Percentiles rank a stretch among this genome's conserved stretches.
Evolutionary conservation across 1,139 yeast genomes (phyloP).

Genomic region (Suhomyces maxii): DNA sequence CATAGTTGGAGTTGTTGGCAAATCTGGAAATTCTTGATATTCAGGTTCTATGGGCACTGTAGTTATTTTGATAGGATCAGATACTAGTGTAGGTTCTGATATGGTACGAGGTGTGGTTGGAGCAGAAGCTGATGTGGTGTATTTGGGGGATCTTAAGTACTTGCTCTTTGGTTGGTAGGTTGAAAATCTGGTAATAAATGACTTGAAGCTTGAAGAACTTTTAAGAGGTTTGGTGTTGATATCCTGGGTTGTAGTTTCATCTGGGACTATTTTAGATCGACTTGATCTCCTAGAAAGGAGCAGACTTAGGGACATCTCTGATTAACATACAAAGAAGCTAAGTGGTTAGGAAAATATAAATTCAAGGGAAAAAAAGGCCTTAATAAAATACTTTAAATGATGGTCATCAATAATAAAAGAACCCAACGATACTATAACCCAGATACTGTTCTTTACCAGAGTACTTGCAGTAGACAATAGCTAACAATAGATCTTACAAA

Average conservation of each 20-base stretch:
- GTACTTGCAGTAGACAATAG: neutral
- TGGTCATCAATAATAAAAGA: neutral
- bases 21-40: neutral
- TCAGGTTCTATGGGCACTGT: neutral
- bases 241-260: neutral
- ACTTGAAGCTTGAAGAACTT: constrained; percentile 2
- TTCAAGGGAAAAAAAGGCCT: neutral
- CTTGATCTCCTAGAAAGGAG: constrained; percentile 6
- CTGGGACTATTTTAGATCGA: neutral
- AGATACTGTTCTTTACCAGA: neutral
- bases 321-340: neutral
- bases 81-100: constrained; percentile 2
- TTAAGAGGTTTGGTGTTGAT: neutral
- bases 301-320: constrained; percentile 5
- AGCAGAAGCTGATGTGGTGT: neutral
- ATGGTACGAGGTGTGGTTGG: neutral
- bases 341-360: neutral
- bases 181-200: constrained; percentile 3
- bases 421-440: neutral
- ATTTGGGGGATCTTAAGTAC: neutral
- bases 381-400: neutral
- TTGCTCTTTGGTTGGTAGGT: neutral
- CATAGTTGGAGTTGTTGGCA: neutral
- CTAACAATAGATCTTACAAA: neutral
- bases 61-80: constrained; percentile 1